phyloP scores from a whole-genome alignment of 2,329 filamentous ascomycete species.

The Aureobasidium lini region DNA sequence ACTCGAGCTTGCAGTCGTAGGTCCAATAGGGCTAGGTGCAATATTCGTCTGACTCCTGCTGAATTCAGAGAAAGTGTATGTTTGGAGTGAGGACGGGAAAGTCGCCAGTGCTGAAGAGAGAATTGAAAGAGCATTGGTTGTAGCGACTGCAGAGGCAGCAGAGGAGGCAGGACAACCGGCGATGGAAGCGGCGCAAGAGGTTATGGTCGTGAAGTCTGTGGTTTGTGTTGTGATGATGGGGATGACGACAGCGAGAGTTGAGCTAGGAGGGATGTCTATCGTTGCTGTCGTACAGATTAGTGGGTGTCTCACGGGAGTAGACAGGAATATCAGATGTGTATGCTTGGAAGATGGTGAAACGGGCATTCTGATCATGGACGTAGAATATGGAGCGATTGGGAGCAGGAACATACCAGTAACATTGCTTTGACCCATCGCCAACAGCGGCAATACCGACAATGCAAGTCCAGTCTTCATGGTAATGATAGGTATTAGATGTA shows the following conservation, averaged over 20 bases:
- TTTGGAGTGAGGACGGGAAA: constrained; percentile 8
- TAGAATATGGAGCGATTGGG: too few species aligned
- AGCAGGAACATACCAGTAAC: neutral
- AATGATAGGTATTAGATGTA: neutral
- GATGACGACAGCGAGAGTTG: constrained; percentile 15
- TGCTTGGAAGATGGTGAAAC: neutral
- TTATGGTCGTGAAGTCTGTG: constrained; percentile 14
- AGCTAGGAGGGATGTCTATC: constrained; percentile 12
- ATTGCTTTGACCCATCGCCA: neutral
- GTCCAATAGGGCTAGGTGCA: neutral
- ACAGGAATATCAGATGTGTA: neutral
- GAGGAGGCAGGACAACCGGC: neutral
- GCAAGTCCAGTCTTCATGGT: neutral
- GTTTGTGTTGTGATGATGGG: constrained; percentile 14
- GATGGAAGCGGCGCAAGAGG: constrained; percentile 2
- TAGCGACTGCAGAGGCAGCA: neutral
- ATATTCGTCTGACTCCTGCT: too few species aligned
- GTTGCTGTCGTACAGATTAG: constrained; percentile 44
- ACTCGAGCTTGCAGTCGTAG: neutral
- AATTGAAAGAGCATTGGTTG: constrained; percentile 16
- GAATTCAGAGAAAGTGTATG: neutral
- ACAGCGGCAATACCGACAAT: neutral
- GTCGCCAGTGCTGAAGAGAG: constrained; percentile 15
- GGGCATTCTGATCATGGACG: too few species aligned
- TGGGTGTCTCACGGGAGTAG: neutral